Percentiles rank a stretch among this genome's conserved stretches.
phyloP scores from a whole-genome alignment of 169 alveolate species.

The Plasmodium gonderi region DNA sequence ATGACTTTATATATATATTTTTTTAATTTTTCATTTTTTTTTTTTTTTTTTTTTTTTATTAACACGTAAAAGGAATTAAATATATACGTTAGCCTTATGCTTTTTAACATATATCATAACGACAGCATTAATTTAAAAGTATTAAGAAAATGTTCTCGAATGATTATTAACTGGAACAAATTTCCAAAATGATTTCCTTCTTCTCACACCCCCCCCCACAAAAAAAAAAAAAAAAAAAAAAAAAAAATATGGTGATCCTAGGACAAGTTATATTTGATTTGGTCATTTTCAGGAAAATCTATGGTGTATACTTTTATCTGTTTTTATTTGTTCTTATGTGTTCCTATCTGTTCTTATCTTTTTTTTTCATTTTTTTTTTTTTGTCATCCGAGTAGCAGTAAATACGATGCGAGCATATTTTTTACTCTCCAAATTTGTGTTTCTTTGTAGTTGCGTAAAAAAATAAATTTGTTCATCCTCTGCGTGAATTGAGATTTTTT shows the following conservation, averaged over 20 bases:
- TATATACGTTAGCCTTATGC: not conserved
- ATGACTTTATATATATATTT: too few species aligned
- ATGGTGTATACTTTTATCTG: not conserved
- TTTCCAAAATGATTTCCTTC: not conserved
- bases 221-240: not conserved
- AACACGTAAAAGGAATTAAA: conserved; percentile 18
- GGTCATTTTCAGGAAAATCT: not conserved
- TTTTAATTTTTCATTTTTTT: conserved; percentile 11
- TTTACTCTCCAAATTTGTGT: not conserved
- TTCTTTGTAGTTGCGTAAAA: not conserved
- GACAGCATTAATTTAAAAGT: not conserved
- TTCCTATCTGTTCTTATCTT: too few species aligned
- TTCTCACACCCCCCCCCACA: too few species aligned
- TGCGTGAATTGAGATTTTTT: not conserved
- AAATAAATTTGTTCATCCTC: not conserved
- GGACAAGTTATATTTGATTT: not conserved
- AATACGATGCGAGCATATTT: not conserved
- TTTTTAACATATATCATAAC: not conserved
- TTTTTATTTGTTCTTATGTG: too few species aligned
- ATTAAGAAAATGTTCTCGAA: conserved; percentile 2
- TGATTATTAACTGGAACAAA: conserved; percentile 3
- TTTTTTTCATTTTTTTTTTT: too few species aligned
- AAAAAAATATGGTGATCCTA: not conserved
- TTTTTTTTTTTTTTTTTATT: conserved; percentile 46
- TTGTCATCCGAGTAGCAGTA: not conserved